Percentiles rank a stretch among this genome's conserved stretches.
phyloP scores from a whole-genome alignment of 2,329 filamentous ascomycete species.

The Neodidymelliopsis sp. region DNA sequence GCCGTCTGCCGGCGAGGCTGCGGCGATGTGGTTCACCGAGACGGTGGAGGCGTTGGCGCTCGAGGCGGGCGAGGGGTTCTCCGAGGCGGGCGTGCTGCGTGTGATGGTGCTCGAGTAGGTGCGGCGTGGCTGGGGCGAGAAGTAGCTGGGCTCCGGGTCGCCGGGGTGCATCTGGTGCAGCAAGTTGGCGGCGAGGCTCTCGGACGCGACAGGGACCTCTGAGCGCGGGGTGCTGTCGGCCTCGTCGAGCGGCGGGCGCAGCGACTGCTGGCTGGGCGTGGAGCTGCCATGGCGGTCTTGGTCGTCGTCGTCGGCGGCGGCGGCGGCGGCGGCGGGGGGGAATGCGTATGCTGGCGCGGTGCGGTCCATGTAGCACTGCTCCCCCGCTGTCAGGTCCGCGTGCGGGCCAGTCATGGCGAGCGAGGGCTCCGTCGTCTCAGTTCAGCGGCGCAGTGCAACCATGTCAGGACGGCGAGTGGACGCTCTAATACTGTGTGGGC shows the following conservation, averaged over 20 bases:
- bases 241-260: constrained; percentile 30
- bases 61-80: constrained; percentile 42
- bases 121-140: constrained; percentile 50
- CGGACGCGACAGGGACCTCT: constrained; percentile 46
- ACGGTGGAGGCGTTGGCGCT: constrained; percentile 38
- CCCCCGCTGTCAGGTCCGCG: constrained; percentile 34
- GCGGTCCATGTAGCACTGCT: constrained; percentile 33
- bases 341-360: no score
- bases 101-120: constrained; percentile 42
- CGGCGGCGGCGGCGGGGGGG: no score
- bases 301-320: background rate
- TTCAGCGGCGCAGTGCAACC: constrained; percentile 41
- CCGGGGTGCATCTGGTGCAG: constrained; percentile 27
- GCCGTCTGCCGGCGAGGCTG: constrained; percentile 9
- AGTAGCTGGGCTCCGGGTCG: constrained; percentile 47
- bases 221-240: constrained; percentile 52
- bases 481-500: constrained; percentile 15
- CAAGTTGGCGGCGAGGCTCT: constrained; percentile 30
- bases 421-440: constrained; percentile 35
- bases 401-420: constrained; percentile 41
- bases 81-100: constrained; percentile 38
- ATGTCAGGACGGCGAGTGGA: constrained; percentile 32
- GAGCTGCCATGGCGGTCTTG: background rate
- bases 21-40: constrained; percentile 26
- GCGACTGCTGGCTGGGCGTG: constrained; percentile 18